Base-by-base conservation (phyloP, 129 eudicot species). In the Mikania micrantha region DNA sequence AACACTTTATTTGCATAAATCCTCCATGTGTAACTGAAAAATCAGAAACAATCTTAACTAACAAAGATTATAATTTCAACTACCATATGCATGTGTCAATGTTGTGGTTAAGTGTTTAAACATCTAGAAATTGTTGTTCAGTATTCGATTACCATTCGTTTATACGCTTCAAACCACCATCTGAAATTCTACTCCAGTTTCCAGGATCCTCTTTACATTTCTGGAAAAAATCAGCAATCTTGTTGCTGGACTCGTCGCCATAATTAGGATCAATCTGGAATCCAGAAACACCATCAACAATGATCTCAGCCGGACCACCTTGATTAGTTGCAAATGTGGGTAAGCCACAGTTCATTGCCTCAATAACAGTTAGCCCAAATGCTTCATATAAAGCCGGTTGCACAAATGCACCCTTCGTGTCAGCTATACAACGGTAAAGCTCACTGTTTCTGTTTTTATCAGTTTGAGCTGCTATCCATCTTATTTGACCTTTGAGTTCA, bases 381-480 rank as follows among this genome's bases (percentile, higher is more conserved):
- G n/a, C n/a, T n/a, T n/a, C n/a, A n/a, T n/a, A n/a, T n/a, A n/a
- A n/a, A 57, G 99, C 99, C 19, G 99, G 99, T 75, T 94, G 59
- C 32, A 22, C 95, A 44, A 94, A 94, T 16, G 95, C 95, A 16
- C 99, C 99, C 74, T 78, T 85, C 60, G 99, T 77, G 69, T 94
- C 59, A 17, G 99, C 96, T 64, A 94, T 94, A 60, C 56, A 60
- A 2, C 99, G 88, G 69, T 94, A 94, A 20, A 94, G 84, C 73
- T 94, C 99, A 39, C 95, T 83, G 75, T 94, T 94, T n/a, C 96
- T 74, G 69, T 78, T 66, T 63, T 82, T 70, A 67, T 94, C 95
- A 12, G 97, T 86, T 47, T 94, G 99, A 45, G 99, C 99, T 6
- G 97, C 88, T 69, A 94, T 94, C 99, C 99, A 94, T 83, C 99